Conservation (phyloP, 768 basidiomycete genomes). For the Leucosporidium creatinivorum region DNA sequence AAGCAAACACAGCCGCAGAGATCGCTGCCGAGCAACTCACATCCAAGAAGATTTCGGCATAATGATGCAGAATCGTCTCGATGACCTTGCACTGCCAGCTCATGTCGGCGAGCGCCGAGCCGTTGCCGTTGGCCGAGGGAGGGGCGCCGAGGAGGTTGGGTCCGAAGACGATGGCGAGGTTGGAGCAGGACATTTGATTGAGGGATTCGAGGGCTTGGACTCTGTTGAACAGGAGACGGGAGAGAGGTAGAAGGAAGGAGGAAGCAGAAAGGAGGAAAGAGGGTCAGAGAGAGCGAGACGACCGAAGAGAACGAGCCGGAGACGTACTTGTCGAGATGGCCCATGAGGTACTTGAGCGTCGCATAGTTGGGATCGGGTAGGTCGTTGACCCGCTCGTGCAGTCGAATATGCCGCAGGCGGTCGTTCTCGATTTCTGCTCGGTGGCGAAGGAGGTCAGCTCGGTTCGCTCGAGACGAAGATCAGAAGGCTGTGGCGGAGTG, state of each 20-base stretch:
- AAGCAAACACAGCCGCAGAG: too few species aligned
- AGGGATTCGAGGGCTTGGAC: constrained; percentile 64
- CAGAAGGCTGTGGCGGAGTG: background rate
- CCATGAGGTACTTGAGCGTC: constrained; percentile 89
- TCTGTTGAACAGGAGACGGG: constrained; percentile 43
- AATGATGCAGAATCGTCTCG: constrained; percentile 90
- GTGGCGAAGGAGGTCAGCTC: background rate
- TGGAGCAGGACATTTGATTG: constrained; percentile 89
- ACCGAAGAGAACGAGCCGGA: background rate
- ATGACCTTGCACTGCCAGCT: constrained; percentile 60
- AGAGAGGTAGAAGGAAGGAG: too few species aligned
- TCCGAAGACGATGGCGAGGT: constrained; percentile 93
- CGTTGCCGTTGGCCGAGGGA: constrained; percentile 38
- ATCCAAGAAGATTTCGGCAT: constrained; percentile 93
- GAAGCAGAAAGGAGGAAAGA: too few species aligned
- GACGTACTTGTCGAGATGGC: constrained; percentile 77
- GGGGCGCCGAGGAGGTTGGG: constrained; percentile 87
- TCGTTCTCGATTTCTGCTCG: constrained; percentile 79
- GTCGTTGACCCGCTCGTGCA: constrained; percentile 96
- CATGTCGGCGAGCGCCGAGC: constrained; percentile 45
- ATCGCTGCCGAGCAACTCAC: too few species aligned
- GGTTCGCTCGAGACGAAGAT: background rate
- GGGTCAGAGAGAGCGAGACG: background rate
- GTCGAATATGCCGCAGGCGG: constrained; percentile 82
- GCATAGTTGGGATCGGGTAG: constrained; percentile 98